Conservation (phyloP, 257 asterid species). For the Mentha longifolia region DNA sequence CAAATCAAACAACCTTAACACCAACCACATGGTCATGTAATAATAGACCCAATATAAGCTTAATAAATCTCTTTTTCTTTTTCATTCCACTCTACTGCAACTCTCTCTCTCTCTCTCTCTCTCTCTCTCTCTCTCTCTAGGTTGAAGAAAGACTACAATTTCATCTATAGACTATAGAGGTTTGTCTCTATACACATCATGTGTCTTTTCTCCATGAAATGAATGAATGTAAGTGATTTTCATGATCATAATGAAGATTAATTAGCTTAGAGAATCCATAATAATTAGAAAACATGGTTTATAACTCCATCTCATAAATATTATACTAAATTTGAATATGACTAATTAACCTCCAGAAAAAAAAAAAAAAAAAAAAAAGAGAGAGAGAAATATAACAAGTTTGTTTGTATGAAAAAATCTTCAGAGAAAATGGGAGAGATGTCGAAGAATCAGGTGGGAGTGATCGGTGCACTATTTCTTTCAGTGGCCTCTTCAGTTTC, state of each 20-base stretch:
- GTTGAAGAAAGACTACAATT: background rate
- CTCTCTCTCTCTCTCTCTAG: conserved; percentile 32
- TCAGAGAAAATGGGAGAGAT: conserved; percentile 70
- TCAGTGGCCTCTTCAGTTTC: conserved; percentile 92
- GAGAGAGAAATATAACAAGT: background rate
- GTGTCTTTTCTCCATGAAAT: conserved; percentile 3
- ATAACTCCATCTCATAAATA: background rate
- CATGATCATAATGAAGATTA: conserved; percentile 13
- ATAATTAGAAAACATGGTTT: conserved; percentile 13
- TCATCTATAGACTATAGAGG: background rate
- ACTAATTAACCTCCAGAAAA: background rate
- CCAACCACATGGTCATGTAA: conserved; percentile 33
- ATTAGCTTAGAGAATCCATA: background rate
- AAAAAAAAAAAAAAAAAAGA: background rate
- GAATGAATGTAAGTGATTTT: background rate
- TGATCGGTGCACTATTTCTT: conserved; percentile 73
- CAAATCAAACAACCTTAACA: conserved; percentile 32
- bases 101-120: conserved; percentile 40
- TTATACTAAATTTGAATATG: conserved; percentile 3
- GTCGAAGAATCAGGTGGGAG: conserved; percentile 68
- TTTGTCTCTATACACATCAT: background rate
- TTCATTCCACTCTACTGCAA: conserved; percentile 42
- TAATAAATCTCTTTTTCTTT: conserved; percentile 11
- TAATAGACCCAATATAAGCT: conserved; percentile 22
- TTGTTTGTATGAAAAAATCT: background rate